Conservation (phyloP, 441 rosid genomes). For the Aquilaria agallochum region DNA sequence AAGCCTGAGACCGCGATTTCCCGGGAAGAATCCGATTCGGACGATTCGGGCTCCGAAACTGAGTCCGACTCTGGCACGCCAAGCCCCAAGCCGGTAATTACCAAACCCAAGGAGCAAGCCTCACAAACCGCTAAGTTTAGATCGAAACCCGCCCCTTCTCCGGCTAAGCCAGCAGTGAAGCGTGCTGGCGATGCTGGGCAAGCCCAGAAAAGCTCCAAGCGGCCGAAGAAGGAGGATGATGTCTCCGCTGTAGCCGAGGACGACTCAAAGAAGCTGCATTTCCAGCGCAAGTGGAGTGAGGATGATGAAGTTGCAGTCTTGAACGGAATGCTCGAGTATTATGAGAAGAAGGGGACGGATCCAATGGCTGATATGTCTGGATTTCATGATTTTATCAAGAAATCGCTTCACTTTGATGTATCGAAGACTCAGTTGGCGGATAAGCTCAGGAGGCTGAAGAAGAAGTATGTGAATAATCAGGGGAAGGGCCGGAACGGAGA, state of each 20-base stretch:
- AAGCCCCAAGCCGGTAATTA: conserved; percentile 21
- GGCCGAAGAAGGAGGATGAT: conserved; percentile 21
- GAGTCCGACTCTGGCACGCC: conserved; percentile 19
- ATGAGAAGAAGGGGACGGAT: conserved; percentile 24
- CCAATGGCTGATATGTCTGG: conserved; percentile 26
- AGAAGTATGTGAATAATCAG: conserved; percentile 30
- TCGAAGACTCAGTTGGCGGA: conserved; percentile 25
- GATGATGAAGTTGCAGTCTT: conserved; percentile 38
- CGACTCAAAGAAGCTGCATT: conserved; percentile 25
- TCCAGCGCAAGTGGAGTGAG: conserved; percentile 37
- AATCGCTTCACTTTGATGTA: conserved; percentile 28
- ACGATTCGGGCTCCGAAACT: conserved; percentile 24
- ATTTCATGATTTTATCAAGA: conserved; percentile 30
- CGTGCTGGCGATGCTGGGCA: conserved; percentile 15
- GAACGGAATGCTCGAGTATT: conserved; percentile 34
- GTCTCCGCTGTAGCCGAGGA: conserved; percentile 14
- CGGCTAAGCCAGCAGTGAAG: conserved; percentile 16
- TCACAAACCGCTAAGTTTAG: conserved; percentile 13
- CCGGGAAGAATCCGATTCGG: conserved; percentile 20
- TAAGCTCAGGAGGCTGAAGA: conserved; percentile 33
- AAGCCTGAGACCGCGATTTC: conserved; percentile 11
- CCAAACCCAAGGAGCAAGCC: conserved; percentile 26
- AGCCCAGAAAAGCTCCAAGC: conserved; percentile 15
- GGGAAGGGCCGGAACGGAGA: conserved; percentile 32
- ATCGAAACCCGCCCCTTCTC: conserved; percentile 16